Evolutionary conservation across 2,329 filamentous ascomycete species (phyloP).

Genomic region (Ilyonectria robusta): DNA sequence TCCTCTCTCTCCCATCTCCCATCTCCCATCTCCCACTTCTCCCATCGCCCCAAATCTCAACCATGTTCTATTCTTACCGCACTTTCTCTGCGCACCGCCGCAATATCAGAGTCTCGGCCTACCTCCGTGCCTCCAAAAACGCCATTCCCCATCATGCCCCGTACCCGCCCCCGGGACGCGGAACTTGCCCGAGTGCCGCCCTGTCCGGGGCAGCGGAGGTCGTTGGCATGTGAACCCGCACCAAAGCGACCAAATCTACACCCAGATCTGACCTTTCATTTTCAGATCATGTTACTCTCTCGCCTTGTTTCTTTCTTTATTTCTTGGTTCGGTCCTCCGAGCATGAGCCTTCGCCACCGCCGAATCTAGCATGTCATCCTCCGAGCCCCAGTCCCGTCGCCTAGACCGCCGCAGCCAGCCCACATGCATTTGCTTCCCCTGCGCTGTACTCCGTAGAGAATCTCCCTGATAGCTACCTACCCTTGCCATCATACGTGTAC

Average conservation of each 20-base stretch:
- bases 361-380: background rate
- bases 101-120: conserved; percentile 38
- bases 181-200: conserved; percentile 47
- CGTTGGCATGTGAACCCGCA: conserved; percentile 50
- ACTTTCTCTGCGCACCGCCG: conserved; percentile 5
- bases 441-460: background rate
- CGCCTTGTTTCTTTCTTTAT: background rate
- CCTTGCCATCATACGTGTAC: background rate
- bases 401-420: background rate
- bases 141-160: conserved; percentile 22
- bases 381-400: background rate
- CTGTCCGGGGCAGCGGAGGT: conserved; percentile 50
- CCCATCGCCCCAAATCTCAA: background rate
- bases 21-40: background rate
- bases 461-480: background rate
- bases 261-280: background rate
- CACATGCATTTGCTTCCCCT: background rate
- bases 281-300: background rate
- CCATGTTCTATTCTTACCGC: background rate
- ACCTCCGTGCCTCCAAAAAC: conserved; percentile 38
- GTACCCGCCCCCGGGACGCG: conserved; percentile 39
- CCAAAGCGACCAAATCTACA: background rate
- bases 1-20: background rate
- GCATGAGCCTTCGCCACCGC: background rate
- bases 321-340: conserved; percentile 10